Base-by-base conservation (phyloP, 306 rosid genomes). In the Ziziphus jujuba region DNA sequence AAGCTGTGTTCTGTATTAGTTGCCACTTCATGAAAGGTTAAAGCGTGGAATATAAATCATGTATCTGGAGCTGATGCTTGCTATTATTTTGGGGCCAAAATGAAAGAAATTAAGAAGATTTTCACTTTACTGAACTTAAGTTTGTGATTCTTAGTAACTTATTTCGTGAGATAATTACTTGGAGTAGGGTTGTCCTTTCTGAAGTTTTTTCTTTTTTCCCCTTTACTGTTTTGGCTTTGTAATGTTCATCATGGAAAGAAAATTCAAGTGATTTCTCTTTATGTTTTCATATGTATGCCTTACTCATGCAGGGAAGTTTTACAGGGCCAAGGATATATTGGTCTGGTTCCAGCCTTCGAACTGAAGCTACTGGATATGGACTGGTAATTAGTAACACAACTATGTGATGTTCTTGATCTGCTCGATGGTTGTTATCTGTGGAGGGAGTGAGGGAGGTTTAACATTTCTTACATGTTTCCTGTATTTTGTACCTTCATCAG, bases 311-410 rank as follows among this genome's bases (percentile, higher is more conserved):
- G 98, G 98, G 98, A 84, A 90, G 93, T 83, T 93, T 93, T 84
- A 90, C 95, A 59, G 98, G 97, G 72, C 97, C 97, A 25, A 90
- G 97, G 82, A 93, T 90, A 86, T 93, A 90, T 83, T 90, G 97
- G 93, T 90, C 98, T 84, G 98, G 98, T 54, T 86, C 98, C 67
- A 93, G 98, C 79, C 98, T 93, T 74, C 88, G 98, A 74, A 89
- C 96, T 70, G 98, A 93, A 87, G 98, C 98, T 64, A 93, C 97
- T 65, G 98, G 98, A 60, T 93, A 93, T 76, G 98, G 98, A 58
- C 97, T 93, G 97, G 98, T 93, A 85, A 84, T 65, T 80, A 73
- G 64, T 81, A 72, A 67, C 73, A 20, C 52, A 56, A 67, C 67
- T 72, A 70, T 82, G 56, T 28, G 35, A 35, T 59, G 36, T 56